Evolutionary conservation across 768 basidiomycete species (phyloP), one percentile per base, ranked within the genome.

Genomic region (Russula sp.): DNA sequence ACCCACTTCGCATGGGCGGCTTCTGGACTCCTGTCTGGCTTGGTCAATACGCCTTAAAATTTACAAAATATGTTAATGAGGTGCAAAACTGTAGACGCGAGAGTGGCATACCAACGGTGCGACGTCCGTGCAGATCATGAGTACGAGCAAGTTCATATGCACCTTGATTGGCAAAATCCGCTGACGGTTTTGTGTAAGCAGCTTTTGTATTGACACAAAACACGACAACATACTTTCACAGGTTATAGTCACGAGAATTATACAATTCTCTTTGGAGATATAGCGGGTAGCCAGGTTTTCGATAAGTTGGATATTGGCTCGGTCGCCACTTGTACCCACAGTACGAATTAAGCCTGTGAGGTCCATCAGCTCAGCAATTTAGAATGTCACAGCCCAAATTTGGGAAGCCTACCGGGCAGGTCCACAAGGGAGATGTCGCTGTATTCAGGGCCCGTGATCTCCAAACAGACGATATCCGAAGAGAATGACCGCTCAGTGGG

Each of bases 161-260:
- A 5, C 69, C 70, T 50, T 73, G 73, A 43, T 70, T 73, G 29
- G 73, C 73, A 36, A 69, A 69, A 39, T 73, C 73, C 38, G 69
- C 73, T 73, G 50, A 35, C 2, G 2, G 39, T 25, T 9, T 10
- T 38, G 22, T 35, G 39, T 47, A 32, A 60, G 48, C n/a, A 18
- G 8, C 7, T 25, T 9, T 52, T 34, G 14, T 25, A 7, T 38
- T 11, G 43, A 54, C 9, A 36, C 16, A 53, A 22, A 10, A 46
- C 32, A 49, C 10, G 43, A 25, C 16, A 20, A 54, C 68, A 20
- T 25, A 70, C 70, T 70, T 62, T 71, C 70, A 45, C 70, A 71
- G 0, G 70, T 61, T 13, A 71, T 66, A 1, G 68, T 66, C 47
- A 71, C 57, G n/a, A 71, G 68, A 34, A 71, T 67, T 7, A 71